Evolutionary conservation across 495 filamentous ascomycete species (phyloP), one percentile per base, ranked within the genome.

Genomic region (Penicillium cosmopolitanum): DNA sequence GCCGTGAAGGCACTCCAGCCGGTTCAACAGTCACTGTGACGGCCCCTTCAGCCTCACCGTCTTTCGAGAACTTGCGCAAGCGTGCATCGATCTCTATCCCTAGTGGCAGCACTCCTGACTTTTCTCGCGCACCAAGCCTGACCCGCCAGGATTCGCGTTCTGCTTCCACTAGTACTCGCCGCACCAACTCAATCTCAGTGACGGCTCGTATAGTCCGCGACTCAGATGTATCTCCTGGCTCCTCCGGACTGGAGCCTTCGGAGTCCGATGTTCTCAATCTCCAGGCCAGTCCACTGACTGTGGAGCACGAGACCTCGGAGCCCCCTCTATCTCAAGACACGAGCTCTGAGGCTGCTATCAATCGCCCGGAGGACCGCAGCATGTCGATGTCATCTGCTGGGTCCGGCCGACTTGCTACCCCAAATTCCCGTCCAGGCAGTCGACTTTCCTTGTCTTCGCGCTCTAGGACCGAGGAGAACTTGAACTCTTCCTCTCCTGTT

Each of bases 171-270:
- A 58, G 56, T n/a, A 53, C 59, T 23, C 71, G 68, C 35, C 61
- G 66, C 21, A 50, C 86, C 82, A 73, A 65, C 56, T 93, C 90
- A 12, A 83, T 95, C 10, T 91, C 92, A 35, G 91, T 95, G 9
- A 92, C 89, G 1, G 88, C 92, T 28, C 85, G 87, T 19, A 93
- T 94, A 42, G 73, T 94, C 31, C 83, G 90, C 28, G 86, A 90
- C 51, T 71, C 80, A 36, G 70, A 56, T 57, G 28, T 51, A 35
- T 59, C 71, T 16, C 67, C 72, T 50, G 58, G 59, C 21, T 63
- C 73, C 54, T 50, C 63, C 50, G 53, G 76, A 72, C 25, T 73
- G 52, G 66, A 83, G 76, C 66, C 76, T 60, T 63, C 77, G 48
- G 74, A 84, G 60, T 67, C 82, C 19, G 73, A 69, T 35, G 75